These are phyloP conservation scores for Leavenworthia alabamica DNA, from an alignment of 345 rosid species.

Conservation along the genomic window DNA sequence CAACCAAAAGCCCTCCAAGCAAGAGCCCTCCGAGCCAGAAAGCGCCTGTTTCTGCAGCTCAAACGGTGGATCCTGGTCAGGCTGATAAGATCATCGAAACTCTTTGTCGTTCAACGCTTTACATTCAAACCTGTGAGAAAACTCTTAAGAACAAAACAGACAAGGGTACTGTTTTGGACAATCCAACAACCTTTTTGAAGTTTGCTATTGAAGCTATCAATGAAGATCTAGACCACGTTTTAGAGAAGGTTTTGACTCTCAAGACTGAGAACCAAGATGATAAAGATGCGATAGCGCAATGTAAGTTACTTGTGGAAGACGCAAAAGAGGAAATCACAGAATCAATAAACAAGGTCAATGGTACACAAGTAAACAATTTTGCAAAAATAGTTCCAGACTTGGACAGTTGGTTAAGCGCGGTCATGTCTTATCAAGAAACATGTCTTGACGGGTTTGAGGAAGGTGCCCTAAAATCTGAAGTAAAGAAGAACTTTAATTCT, in stretches of 20 bases:
- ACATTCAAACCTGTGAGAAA: constrained; percentile 38
- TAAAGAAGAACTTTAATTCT: constrained; percentile 36
- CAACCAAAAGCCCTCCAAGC: not conserved
- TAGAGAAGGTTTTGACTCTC: constrained; percentile 30
- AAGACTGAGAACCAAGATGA: constrained; percentile 37
- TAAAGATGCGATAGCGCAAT: constrained; percentile 54
- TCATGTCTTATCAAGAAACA: constrained; percentile 62
- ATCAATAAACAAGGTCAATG: constrained; percentile 17
- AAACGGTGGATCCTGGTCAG: constrained; percentile 3
- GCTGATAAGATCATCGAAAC: constrained; percentile 32
- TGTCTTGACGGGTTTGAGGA: constrained; percentile 76
- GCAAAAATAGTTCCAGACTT: constrained; percentile 31
- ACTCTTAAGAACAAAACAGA: constrained; percentile 35
- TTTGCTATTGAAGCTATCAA: constrained; percentile 39
- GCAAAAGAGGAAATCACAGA: constrained; percentile 46
- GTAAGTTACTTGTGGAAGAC: constrained; percentile 41
- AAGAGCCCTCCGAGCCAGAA: not conserved
- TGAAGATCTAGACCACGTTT: constrained; percentile 34
- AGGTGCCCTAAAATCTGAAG: constrained; percentile 41
- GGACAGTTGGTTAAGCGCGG: constrained; percentile 76
- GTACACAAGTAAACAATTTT: constrained; percentile 14
- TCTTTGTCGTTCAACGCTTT: constrained; percentile 46
- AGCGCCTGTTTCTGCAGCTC: constrained; percentile 1
- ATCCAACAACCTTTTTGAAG: constrained; percentile 45
- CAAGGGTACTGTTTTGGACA: constrained; percentile 14